Base-by-base conservation (phyloP, 345 rosid species). In the Citrus trifoliata region DNA sequence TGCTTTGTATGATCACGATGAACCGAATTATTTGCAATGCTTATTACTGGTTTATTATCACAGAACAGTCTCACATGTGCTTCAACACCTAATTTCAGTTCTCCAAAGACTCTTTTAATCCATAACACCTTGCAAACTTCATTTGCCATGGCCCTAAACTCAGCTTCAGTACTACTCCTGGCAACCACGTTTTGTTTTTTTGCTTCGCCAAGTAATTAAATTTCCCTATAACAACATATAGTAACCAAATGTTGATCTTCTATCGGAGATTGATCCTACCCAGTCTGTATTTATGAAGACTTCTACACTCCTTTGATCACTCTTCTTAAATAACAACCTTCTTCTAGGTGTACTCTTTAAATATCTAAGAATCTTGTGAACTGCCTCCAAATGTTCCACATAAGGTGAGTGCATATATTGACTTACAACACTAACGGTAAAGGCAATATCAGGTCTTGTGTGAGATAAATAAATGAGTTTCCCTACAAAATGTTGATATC, bases 251-350 rank as follows among this genome's bases (percentile, higher is more conserved):
- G 9, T 69, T 3, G 72, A 69, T 13, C 56, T n/a, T 12, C 6
- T 7, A 5, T 3, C 2, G 13, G 4, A 4, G 4, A 0, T 0
- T 6, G 3, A 40, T 1, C 53, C 12, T 0, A 1, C 21, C 30
- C 2, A 69, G 9, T 42, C 1, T 6, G 0, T 0, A 38, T 67
- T 30, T 1, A 2, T 3, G 7, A 21, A 38, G 0, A 38, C 14
- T 35, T 67, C 0, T 2, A 38, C 5, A 10, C 10, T 10, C 2
- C 0, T 7, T 5, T 0, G 2, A 9, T 9, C 10, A 40, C 46
- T 35, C 22, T 24, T 69, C 2, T 42, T 40, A 3, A n/a, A 42
- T 1, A 10, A 24, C 0, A n/a, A 40, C 0, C 53, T 22, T 14
- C 2, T 40, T 1, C 6, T 3, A 2, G 10, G 22, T 4, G 72